These are phyloP conservation scores for Ogataea hybrid DNA, from an alignment of 1,139 yeast species.

Conservation along the genomic window DNA sequence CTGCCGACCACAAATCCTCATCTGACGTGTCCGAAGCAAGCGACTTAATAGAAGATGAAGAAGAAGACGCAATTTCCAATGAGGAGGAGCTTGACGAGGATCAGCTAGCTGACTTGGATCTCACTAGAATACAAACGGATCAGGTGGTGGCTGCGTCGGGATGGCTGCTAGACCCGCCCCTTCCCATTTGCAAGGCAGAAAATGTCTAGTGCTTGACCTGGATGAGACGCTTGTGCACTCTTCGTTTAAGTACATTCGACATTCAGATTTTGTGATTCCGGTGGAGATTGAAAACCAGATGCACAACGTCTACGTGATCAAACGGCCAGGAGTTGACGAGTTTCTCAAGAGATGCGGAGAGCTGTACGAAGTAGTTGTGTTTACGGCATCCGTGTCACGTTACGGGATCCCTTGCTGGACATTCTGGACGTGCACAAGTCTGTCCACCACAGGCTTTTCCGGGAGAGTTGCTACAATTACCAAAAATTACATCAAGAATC, in stretches of 20 bases:
- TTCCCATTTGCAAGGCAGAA: slow-evolving; percentile 49
- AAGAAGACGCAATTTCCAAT: slow-evolving; percentile 21
- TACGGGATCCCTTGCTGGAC: slow-evolving; percentile 92
- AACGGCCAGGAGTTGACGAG: slow-evolving; percentile 97
- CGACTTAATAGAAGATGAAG: slow-evolving; percentile 19
- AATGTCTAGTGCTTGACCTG: slow-evolving; percentile 86
- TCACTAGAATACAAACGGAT: slow-evolving; percentile 65
- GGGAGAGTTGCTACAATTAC: slow-evolving; percentile 78
- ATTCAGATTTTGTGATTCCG: slow-evolving; percentile 95
- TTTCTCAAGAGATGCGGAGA: slow-evolving; percentile 81
- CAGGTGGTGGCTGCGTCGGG: slow-evolving; percentile 63
- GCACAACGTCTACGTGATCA: slow-evolving; percentile 93
- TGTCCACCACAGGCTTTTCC: slow-evolving; percentile 87
- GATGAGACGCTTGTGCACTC: slow-evolving; percentile 98
- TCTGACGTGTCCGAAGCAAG: slow-evolving; percentile 17
- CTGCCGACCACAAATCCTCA: slow-evolving; percentile 9
- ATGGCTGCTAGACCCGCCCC: slow-evolving; percentile 61
- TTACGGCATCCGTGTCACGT: slow-evolving; percentile 92
- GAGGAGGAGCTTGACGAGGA: slow-evolving; percentile 34
- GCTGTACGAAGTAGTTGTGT: slow-evolving; percentile 90
- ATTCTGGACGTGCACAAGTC: slow-evolving; percentile 71
- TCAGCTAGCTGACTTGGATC: slow-evolving; percentile 42
- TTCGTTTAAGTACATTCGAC: slow-evolving; percentile 84
- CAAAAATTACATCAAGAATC: slow-evolving; percentile 93
- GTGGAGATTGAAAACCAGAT: slow-evolving; percentile 86